These are phyloP conservation scores for Speleostelium caveatum DNA, from an alignment of 78 protist species.

Conservation along the genomic window DNA sequence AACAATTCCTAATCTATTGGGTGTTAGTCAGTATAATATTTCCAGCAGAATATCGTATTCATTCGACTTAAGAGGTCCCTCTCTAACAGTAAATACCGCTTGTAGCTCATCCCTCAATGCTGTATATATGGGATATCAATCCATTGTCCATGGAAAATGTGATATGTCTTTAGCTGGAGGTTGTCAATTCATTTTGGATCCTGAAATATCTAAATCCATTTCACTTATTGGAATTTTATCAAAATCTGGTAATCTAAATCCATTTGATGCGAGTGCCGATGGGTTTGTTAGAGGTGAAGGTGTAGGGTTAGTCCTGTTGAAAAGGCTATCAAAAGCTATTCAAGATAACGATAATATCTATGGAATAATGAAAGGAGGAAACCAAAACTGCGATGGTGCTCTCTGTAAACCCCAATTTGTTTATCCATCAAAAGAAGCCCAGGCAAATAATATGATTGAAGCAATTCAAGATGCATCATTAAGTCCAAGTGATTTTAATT, in stretches of 20 bases:
- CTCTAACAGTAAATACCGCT: slow-evolving; percentile 90
- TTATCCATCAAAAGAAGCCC: slow-evolving; percentile 85
- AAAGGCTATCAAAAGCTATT: slow-evolving; percentile 17
- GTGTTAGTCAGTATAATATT: too few relatives aligned
- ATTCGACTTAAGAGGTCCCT: slow-evolving; percentile 82
- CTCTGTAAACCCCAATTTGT: slow-evolving; percentile 50
- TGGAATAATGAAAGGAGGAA: slow-evolving; percentile 69
- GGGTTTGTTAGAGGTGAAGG: slow-evolving; percentile 94
- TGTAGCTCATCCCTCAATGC: slow-evolving; percentile 92
- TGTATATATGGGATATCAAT: slow-evolving; percentile 51
- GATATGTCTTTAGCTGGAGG: slow-evolving; percentile 83
- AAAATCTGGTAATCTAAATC: slow-evolving; percentile 60
- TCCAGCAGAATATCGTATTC: slow-evolving; percentile 82
- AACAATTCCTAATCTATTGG: too few relatives aligned
- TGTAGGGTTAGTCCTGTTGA: slow-evolving; percentile 74
- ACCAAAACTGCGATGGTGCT: slow-evolving; percentile 84
- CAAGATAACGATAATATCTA: slow-evolving; percentile 65
- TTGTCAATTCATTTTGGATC: slow-evolving; percentile 51
- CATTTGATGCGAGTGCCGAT: slow-evolving; percentile 89
- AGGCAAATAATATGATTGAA: slow-evolving; percentile 37
- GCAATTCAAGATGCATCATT: slow-evolving; percentile 62
- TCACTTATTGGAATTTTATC: slow-evolving; percentile 48
- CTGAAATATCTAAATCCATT: neutral
- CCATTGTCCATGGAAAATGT: slow-evolving; percentile 45
- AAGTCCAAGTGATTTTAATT: slow-evolving; percentile 20